Percentiles rank a stretch among this genome's conserved stretches.
Conservation (phyloP, 208 protist species). For the Trypanosoma lewisi region DNA sequence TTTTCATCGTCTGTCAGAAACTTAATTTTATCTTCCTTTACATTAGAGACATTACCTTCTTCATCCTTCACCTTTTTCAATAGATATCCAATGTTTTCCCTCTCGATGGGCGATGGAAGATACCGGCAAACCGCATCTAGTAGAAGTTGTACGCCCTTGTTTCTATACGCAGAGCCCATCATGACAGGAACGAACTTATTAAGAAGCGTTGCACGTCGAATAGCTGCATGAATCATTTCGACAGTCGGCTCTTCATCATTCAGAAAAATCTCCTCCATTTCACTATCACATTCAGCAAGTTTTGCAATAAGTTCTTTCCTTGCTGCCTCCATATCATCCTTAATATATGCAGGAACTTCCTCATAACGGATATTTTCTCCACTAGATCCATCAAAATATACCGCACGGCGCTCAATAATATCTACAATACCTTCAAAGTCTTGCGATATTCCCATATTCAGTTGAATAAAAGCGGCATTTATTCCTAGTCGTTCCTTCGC, state of each 20-base stretch:
- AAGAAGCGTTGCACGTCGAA: constrained; percentile 92
- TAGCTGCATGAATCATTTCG: constrained; percentile 89
- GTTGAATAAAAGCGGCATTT: constrained; percentile 95
- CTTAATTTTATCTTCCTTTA: constrained; percentile 78
- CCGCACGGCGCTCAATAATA: constrained; percentile 88
- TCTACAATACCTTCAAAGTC: constrained; percentile 97
- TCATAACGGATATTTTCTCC: constrained; percentile 88
- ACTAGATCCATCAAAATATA: constrained; percentile 93
- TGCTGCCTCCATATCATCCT: constrained; percentile 64
- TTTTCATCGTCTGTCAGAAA: constrained; percentile 89
- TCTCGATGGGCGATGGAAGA: constrained; percentile 95
- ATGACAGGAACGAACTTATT: constrained; percentile 97
- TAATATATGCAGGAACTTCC: constrained; percentile 78
- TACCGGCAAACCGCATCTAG: constrained; percentile 97
- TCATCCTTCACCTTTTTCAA: constrained; percentile 89
- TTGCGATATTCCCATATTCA: constrained; percentile 96
- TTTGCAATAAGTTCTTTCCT: constrained; percentile 91
- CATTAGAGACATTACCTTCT: constrained; percentile 64
- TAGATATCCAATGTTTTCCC: constrained; percentile 74
- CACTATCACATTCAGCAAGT: constrained; percentile 95
- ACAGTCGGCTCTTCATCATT: constrained; percentile 89
- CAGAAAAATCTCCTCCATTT: constrained; percentile 94
- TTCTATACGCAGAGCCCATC: constrained; percentile 97
- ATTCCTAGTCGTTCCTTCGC: constrained; percentile 93
- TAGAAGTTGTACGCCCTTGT: constrained; percentile 98